Evolutionary conservation across 441 rosid genomes (phyloP).

Genomic region (Theobroma grandiflorum): DNA sequence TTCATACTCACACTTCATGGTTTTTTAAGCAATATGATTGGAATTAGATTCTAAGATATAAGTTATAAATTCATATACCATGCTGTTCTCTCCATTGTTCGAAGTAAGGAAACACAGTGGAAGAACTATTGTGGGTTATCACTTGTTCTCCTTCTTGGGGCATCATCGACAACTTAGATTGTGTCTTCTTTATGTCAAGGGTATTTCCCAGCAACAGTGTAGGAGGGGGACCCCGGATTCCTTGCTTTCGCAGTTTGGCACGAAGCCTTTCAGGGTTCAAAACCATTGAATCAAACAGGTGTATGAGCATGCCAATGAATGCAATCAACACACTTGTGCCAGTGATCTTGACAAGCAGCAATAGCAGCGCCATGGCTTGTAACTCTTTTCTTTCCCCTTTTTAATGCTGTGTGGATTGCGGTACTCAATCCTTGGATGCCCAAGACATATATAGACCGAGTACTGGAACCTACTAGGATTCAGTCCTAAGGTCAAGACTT

Average conservation of each 20-base stretch:
- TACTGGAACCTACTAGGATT: neutral
- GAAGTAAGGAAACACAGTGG: constrained; percentile 46
- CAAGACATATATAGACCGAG: neutral
- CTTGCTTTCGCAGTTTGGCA: constrained; percentile 43
- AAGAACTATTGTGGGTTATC: constrained; percentile 39
- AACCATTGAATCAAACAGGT: constrained; percentile 14
- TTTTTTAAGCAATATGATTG: neutral
- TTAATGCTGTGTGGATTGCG: neutral
- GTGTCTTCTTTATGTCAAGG: constrained; percentile 40
- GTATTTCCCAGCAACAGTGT: constrained; percentile 49
- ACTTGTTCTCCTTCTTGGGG: constrained; percentile 6
- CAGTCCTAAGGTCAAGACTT: neutral
- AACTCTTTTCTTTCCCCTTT: neutral
- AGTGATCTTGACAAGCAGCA: constrained; percentile 10
- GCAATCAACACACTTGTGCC: constrained; percentile 11
- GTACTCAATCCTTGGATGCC: neutral
- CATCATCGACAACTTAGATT: neutral
- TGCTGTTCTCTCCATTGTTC: constrained; percentile 49
- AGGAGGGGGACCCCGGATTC: constrained; percentile 48
- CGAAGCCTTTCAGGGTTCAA: constrained; percentile 45
- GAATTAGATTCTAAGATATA: neutral
- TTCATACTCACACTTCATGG: too few species aligned
- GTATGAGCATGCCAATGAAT: neutral
- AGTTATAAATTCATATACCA: constrained; percentile 31
- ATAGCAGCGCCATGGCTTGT: constrained; percentile 5